Conservation (phyloP, 768 basidiomycete species). For the Ramaria rubella region DNA sequence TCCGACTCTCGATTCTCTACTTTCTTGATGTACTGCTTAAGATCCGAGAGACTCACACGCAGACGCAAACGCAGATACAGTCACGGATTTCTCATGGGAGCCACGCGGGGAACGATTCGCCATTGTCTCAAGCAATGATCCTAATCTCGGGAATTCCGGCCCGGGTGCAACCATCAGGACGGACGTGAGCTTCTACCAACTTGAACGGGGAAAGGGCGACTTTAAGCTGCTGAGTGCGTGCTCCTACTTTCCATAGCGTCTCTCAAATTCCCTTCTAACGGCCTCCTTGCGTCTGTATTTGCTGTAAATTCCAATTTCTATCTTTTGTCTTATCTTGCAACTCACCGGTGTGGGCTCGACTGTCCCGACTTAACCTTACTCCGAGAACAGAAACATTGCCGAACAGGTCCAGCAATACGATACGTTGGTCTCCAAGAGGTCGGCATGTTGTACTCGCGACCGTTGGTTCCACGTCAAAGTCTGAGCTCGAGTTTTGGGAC, state of each 20-base stretch:
- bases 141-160: slow-evolving; percentile 83
- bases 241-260: not conserved
- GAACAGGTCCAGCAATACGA: slow-evolving; percentile 82
- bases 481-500: slow-evolving; percentile 98
- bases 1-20: not conserved
- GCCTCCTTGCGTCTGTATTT: not conserved
- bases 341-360: slow-evolving; percentile 3
- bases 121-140: slow-evolving; percentile 89
- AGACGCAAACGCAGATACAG: slow-evolving; percentile 56
- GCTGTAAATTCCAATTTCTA: not conserved
- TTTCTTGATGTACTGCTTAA: not conserved
- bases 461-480: slow-evolving; percentile 91
- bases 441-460: slow-evolving; percentile 95
- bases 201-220: slow-evolving; percentile 88
- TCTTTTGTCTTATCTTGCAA: slow-evolving; percentile 4
- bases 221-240: slow-evolving; percentile 77
- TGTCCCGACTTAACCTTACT: not conserved
- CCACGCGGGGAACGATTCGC: slow-evolving; percentile 96
- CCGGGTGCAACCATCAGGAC: slow-evolving; percentile 95
- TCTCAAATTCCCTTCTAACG: not conserved
- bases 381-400: slow-evolving; percentile 57
- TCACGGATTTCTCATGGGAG: slow-evolving; percentile 97
- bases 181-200: slow-evolving; percentile 92
- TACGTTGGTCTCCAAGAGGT: slow-evolving; percentile 95
- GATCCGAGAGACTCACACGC: slow-evolving; percentile 9